Conservation (phyloP, 225 moss, liverwort and hornwort genomes). For the Marchantia paleacea region DNA sequence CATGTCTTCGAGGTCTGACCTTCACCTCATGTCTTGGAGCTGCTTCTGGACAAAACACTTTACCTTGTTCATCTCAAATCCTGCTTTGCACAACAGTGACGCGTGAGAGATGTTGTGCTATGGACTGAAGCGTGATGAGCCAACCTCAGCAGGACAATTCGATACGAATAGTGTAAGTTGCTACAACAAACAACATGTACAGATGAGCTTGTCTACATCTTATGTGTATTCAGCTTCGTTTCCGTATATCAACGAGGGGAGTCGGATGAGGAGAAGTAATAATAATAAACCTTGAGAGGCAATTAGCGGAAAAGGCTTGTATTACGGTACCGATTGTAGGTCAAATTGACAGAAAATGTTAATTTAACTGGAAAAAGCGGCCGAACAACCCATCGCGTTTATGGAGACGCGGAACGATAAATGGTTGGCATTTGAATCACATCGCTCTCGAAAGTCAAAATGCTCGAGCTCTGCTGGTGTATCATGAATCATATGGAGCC, state of each 20-base stretch:
- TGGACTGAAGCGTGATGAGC: too few species aligned
- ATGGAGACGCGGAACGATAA: slow-evolving; percentile 5
- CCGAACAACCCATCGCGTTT: background rate
- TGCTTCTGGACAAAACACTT: too few species aligned
- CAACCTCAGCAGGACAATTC: too few species aligned
- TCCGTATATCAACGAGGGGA: background rate
- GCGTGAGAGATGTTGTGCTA: too few species aligned
- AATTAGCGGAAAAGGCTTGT: background rate
- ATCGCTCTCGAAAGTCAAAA: slow-evolving; percentile 7
- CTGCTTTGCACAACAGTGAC: too few species aligned
- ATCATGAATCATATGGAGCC: background rate
- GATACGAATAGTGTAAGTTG: too few species aligned
- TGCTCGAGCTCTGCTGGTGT: slow-evolving; percentile 1
- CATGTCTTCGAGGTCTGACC: too few species aligned
- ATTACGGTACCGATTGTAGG: background rate
- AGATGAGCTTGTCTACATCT: background rate
- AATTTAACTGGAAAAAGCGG: background rate
- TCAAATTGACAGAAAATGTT: background rate
- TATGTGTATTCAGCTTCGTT: background rate
- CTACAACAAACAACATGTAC: too few species aligned
- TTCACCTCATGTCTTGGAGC: too few species aligned
- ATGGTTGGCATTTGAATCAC: background rate
- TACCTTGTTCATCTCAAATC: too few species aligned
- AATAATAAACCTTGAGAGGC: background rate
- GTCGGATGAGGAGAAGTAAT: background rate